These are phyloP conservation scores for Neofusicoccum sp. DNA, from an alignment of 2,329 filamentous ascomycete species.

Conservation along the genomic window DNA sequence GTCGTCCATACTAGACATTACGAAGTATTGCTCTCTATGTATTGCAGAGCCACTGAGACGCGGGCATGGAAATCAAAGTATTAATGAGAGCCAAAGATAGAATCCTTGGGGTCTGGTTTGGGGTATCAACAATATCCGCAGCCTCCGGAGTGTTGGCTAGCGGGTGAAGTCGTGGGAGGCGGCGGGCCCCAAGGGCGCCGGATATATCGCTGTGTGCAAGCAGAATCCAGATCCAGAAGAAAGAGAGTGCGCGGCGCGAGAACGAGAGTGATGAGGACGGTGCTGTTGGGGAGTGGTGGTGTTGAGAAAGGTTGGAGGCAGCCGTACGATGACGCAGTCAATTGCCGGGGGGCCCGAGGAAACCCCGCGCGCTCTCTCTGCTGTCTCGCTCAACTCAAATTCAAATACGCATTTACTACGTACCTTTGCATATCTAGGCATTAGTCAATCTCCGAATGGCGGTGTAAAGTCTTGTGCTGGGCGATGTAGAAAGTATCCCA, in stretches of 20 bases:
- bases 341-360: not conserved
- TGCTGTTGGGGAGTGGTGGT: not conserved
- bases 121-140: not conserved
- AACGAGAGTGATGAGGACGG: not conserved
- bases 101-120: not conserved
- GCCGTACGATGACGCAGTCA: not conserved
- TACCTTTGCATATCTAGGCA: no score
- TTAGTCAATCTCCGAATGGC: no score
- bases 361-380: not conserved
- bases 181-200: not conserved
- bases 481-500: no score
- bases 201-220: not conserved
- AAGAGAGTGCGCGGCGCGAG: not conserved
- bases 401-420: no score
- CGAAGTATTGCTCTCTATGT: not conserved
- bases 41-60: not conserved
- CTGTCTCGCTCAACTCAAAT: no score
- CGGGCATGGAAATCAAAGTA: no score
- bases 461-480: no score
- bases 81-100: no score
- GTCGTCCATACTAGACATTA: conserved; percentile 29
- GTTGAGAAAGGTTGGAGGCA: not conserved
- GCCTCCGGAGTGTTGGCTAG: not conserved
- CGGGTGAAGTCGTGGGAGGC: not conserved
- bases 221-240: not conserved